Conservation (phyloP, 2,329 filamentous ascomycete genomes). For the Drechslerella dactyloides region DNA sequence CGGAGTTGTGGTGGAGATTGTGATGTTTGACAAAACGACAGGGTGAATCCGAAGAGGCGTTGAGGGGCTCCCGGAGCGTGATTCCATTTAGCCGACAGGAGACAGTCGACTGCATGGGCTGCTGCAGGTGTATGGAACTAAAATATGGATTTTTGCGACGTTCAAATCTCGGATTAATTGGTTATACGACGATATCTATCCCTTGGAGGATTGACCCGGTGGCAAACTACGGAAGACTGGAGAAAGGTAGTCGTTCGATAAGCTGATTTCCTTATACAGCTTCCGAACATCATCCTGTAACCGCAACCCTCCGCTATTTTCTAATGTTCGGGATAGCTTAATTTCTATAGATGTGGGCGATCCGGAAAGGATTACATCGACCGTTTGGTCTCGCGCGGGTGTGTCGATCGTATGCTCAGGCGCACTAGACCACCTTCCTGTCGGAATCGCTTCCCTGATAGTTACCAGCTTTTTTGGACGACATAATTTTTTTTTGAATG, state of each 20-base stretch:
- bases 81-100: constrained; percentile 48
- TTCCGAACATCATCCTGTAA: no score
- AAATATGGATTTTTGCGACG: neutral
- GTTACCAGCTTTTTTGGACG: constrained; percentile 8
- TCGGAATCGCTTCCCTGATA: constrained; percentile 16
- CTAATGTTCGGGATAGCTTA: no score
- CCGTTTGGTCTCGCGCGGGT: no score
- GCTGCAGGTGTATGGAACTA: no score
- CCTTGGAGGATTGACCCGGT: constrained; percentile 12
- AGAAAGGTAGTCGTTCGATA: no score
- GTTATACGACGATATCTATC: constrained; percentile 20
- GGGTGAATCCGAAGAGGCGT: neutral
- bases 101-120: neutral
- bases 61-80: constrained; percentile 44
- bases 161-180: constrained; percentile 44
- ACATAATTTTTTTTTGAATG: no score
- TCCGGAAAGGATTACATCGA: no score
- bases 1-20: neutral
- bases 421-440: constrained; percentile 17
- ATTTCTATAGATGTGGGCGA: no score
- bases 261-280: no score
- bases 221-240: constrained; percentile 1
- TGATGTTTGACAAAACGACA: neutral
- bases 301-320: no score
- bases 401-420: no score